Conservation (phyloP, 306 rosid species). For the Glycine soja region DNA sequence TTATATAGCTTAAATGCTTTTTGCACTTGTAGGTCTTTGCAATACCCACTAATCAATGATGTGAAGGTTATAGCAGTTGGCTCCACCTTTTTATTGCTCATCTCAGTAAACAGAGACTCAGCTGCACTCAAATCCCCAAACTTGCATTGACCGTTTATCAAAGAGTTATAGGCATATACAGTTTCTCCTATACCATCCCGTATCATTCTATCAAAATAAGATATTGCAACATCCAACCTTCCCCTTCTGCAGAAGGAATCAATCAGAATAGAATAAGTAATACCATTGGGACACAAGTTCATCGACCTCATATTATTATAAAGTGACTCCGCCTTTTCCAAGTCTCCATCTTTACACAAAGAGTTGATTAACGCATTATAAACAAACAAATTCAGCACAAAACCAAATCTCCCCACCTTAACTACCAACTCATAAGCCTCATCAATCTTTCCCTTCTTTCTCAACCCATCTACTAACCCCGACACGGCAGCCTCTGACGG, state of each 20-base stretch:
- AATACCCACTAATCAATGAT: slow-evolving; percentile 72
- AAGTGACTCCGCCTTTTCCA: slow-evolving; percentile 74
- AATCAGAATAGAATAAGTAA: slow-evolving; percentile 80
- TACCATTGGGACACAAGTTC: slow-evolving; percentile 74
- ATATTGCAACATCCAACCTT: slow-evolving; percentile 65
- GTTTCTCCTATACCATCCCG: slow-evolving; percentile 62
- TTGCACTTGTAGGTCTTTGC: slow-evolving; percentile 63
- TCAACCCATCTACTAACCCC: slow-evolving; percentile 71
- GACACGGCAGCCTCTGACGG: slow-evolving; percentile 83
- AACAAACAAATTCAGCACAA: slow-evolving; percentile 68
- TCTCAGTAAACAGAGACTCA: slow-evolving; percentile 58
- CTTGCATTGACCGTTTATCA: slow-evolving; percentile 85
- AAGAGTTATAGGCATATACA: slow-evolving; percentile 76
- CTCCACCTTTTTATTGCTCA: slow-evolving; percentile 68
- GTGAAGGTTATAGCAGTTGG: slow-evolving; percentile 82
- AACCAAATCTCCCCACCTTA: slow-evolving; percentile 66
- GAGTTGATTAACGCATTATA: slow-evolving; percentile 78
- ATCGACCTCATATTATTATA: slow-evolving; percentile 62
- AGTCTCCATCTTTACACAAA: slow-evolving; percentile 74
- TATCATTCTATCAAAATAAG: slow-evolving; percentile 69
- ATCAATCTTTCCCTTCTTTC: slow-evolving; percentile 64
- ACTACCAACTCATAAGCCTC: slow-evolving; percentile 72
- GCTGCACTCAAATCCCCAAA: slow-evolving; percentile 72
- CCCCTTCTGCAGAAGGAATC: slow-evolving; percentile 84
- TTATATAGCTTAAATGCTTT: slow-evolving; percentile 72